Base-by-base conservation (phyloP, 177 flowering plant species). In the Telopea speciosissima region DNA sequence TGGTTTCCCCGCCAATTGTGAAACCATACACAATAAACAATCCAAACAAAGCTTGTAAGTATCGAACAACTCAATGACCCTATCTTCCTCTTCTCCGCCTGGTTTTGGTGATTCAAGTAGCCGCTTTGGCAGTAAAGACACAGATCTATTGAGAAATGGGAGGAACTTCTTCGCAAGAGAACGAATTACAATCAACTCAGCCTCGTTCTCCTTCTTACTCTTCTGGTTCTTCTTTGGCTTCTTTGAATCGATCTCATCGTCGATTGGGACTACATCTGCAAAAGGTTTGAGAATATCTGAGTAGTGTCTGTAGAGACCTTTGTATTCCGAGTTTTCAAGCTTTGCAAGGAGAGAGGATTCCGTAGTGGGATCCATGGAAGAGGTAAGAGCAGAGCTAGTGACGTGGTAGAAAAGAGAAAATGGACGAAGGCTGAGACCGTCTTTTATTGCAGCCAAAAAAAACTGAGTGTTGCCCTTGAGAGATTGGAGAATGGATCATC, bases 81-180 rank as follows among this genome's bases (percentile, higher is more conserved):
- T n/a, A 3, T 76, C 73, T 13, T 68, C 82, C 12, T 71, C 69
- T 16, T 60, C 64, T 40, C 67, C 21, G 42, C 52, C 59, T 14
- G 68, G 62, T 52, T 82, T 71, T 11, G 79, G 74, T 40, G 79
- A 62, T 45, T 74, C 74, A 9, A 80, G 62, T 65, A 90, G 87
- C 68, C 80, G 84, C 66, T 81, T 82, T 22, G 91, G 95, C 63
- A 92, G 68, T 69, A 84, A 24, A 1, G 85, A 81, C n/a, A 92
- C 84, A 26, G 82, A 70, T 68, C 80, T 82, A 72, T 83, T 83
- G 75, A 92, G 76, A 73, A 92, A 89, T 0, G 89, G 76, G 42
- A 90, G 85, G 78, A 79, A 89, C 22, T 78, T 76, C 78, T 91
- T 93, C 11, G 96, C 96, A 10, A 93, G 89, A 3, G 88, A 59